Evolutionary conservation across 768 basidiomycete species (phyloP), one percentile per base, ranked within the genome.

Genomic region (Lentinus tigrinus): DNA sequence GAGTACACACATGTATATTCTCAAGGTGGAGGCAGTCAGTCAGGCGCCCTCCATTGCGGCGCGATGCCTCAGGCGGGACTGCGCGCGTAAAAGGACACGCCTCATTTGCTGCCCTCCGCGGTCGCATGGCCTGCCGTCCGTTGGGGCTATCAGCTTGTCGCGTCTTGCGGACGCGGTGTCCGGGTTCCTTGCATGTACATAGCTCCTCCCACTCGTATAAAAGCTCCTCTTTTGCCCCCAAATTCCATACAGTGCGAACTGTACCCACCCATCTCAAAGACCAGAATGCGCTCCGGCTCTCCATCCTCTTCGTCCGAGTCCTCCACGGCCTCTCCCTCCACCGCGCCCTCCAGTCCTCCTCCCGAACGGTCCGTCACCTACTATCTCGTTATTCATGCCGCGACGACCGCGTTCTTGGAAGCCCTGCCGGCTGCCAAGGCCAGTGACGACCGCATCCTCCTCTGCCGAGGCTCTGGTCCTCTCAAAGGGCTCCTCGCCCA

Each of bases 371-470:
- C 47, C 21, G 31, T 48, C 47, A 4, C 40, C 17, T 52, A 58
- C 55, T 64, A 54, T 56, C 46, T 69, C 17, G 46, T 69, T 38
- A 43, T 62, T 16, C 60, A 65, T 23, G 27, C 57, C 31, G 62
- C 65, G 3, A 56, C 54, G 26, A 26, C 56, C 2, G 47, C 56
- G 1, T 63, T 66, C 54, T 54, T 69, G 47, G 43, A 57, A n/a
- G 21, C 53, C 4, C 58, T 69, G 11, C 62, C 65, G 23, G 54
- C 47, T 4, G 50, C 27, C 16, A 55, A 53, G 54, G 61, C 56
- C 16, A 65, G 48, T 51, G 42, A 37, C 17, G 67, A 69, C 54
- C 64, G 63, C 23, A 59, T 63, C 16, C 58, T 69, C 39, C 42
- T 63, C 39, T 64, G 60, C 54, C 55, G 34, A 23, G 67, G 67